phyloP scores from a whole-genome alignment of 768 basidiomycete species.

The Lyophyllum atratum region DNA sequence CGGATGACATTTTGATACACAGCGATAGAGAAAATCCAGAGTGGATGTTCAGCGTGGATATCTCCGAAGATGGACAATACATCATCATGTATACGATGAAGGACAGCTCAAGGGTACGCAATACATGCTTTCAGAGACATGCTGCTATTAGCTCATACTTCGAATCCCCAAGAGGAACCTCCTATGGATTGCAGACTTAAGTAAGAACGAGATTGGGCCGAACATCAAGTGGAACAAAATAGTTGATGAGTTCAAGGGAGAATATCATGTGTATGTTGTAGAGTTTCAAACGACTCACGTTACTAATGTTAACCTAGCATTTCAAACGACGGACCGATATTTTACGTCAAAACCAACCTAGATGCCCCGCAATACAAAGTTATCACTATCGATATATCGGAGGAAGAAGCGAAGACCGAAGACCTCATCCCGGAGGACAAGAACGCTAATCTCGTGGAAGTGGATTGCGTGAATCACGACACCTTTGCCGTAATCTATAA shows the following conservation, averaged over 20 bases:
- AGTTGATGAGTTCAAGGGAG: conserved; percentile 65
- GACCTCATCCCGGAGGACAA: conserved; percentile 73
- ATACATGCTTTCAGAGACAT: background rate
- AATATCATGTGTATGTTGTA: conserved; percentile 59
- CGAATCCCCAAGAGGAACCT: conserved; percentile 59
- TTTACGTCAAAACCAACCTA: conserved; percentile 68
- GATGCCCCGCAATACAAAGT: conserved; percentile 69
- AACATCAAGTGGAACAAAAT: conserved; percentile 76
- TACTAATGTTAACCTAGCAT: conserved; percentile 42
- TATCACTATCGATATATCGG: conserved; percentile 62
- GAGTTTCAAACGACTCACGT: background rate
- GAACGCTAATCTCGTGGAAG: conserved; percentile 57
- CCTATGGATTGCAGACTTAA: conserved; percentile 72
- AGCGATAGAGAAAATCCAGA: conserved; percentile 65
- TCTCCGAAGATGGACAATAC: conserved; percentile 71
- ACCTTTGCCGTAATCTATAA: conserved; percentile 67
- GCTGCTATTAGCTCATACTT: conserved; percentile 1
- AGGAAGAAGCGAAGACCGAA: conserved; percentile 43
- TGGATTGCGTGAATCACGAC: conserved; percentile 50
- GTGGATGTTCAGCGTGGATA: conserved; percentile 59
- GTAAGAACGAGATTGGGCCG: conserved; percentile 57
- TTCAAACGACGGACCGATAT: conserved; percentile 59
- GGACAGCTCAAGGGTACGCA: conserved; percentile 64
- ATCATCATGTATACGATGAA: conserved; percentile 52
- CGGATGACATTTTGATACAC: conserved; percentile 67